Evolutionary conservation across 768 basidiomycete species (phyloP).

Genomic region (Mycena rebaudengoi): DNA sequence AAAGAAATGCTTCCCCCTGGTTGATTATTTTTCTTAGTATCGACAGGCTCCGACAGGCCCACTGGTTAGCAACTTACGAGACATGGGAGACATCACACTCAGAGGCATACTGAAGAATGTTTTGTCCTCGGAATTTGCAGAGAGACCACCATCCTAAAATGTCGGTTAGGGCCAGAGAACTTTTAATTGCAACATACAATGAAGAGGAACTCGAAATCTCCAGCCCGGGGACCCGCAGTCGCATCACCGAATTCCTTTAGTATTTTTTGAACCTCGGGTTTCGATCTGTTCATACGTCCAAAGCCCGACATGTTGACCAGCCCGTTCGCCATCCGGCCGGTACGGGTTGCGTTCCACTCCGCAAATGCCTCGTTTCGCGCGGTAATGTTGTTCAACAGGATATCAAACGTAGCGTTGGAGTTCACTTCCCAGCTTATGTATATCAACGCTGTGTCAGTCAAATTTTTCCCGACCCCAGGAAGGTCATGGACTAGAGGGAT

Average conservation of each 20-base stretch:
- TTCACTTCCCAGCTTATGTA: not conserved
- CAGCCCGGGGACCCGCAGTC: not conserved
- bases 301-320: not conserved
- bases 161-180: not conserved
- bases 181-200: not conserved
- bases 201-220: not conserved
- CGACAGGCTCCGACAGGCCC: not conserved
- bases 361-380: not conserved
- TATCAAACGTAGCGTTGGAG: not conserved
- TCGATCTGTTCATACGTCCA: not conserved
- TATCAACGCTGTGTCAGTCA: not conserved
- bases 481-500: conserved; percentile 41
- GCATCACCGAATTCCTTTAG: not conserved
- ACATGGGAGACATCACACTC: not conserved
- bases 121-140: not conserved
- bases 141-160: not conserved
- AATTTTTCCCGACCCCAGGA: conserved; percentile 36
- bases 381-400: not conserved
- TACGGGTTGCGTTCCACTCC: not conserved
- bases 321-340: not conserved
- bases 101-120: not conserved
- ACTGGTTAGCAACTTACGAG: not conserved
- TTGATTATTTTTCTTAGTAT: not conserved
- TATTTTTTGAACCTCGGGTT: not conserved
- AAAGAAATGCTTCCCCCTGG: conserved; percentile 48